These are phyloP conservation scores for Petunia hybrid DNA, from an alignment of 305 asterid species.

Conservation along the genomic window DNA sequence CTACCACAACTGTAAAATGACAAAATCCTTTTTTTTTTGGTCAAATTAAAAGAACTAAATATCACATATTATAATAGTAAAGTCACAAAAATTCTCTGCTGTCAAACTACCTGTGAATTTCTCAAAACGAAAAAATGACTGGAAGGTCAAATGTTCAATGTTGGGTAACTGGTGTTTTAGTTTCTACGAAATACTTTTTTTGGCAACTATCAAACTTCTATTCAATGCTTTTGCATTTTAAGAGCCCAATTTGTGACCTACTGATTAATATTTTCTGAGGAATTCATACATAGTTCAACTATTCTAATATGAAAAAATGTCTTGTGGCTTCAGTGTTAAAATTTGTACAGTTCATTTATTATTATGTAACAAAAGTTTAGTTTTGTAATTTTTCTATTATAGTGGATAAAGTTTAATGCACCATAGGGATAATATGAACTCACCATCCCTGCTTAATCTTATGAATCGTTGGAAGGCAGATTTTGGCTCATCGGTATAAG, in stretches of 20 bases:
- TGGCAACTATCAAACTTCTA: too few relatives aligned
- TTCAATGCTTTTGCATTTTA: not conserved
- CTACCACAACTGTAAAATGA: too few relatives aligned
- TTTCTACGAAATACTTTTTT: too few relatives aligned
- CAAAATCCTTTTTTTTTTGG: not conserved
- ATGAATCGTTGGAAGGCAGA: constrained; percentile 68
- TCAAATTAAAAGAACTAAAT: too few relatives aligned
- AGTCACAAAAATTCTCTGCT: not conserved
- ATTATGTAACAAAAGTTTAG: not conserved
- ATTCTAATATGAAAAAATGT: not conserved
- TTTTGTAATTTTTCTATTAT: not conserved
- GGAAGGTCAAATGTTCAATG: not conserved
- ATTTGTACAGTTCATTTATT: not conserved
- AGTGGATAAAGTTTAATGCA: not conserved
- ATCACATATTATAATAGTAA: too few relatives aligned
- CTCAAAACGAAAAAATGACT: not conserved
- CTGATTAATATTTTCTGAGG: not conserved
- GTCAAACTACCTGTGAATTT: not conserved
- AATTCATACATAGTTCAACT: not conserved
- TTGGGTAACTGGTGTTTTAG: not conserved
- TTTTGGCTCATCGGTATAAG: constrained; percentile 52
- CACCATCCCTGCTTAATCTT: constrained; percentile 64
- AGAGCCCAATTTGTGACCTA: not conserved
- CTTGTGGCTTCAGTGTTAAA: not conserved
- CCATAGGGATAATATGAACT: constrained; percentile 29